Conservation (phyloP, 108 stramenopile genomes). For the Nitzschia putrida region DNA sequence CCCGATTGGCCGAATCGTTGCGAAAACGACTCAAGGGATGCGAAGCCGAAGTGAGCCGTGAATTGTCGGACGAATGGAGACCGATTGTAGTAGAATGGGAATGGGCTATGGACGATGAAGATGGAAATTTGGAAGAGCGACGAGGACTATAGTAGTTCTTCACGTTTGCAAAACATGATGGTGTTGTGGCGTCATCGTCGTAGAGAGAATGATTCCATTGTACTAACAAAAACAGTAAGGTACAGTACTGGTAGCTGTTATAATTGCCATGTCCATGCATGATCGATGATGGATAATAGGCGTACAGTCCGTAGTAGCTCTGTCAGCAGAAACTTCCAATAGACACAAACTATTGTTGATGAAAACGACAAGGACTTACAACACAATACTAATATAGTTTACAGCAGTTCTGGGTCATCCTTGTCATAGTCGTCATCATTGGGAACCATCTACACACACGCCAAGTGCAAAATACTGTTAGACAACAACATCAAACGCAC, state of each 20-base stretch:
- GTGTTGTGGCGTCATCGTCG: not conserved
- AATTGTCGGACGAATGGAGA: conserved; percentile 65
- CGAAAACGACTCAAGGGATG: conserved; percentile 78
- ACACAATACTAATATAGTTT: not conserved
- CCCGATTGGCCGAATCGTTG: conserved; percentile 74
- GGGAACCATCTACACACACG: conserved; percentile 42
- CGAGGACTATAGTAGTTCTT: conserved; percentile 4
- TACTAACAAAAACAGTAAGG: not conserved
- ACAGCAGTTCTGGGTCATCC: conserved; percentile 45
- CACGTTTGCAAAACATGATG: not conserved
- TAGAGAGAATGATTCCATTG: conserved; percentile 4
- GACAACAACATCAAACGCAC: too few relatives aligned
- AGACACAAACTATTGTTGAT: too few relatives aligned
- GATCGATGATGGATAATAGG: too few relatives aligned
- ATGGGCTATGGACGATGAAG: conserved; percentile 26
- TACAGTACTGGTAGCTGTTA: too few relatives aligned
- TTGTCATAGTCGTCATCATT: conserved; percentile 35
- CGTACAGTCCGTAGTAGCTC: too few relatives aligned
- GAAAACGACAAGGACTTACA: too few relatives aligned
- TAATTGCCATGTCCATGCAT: too few relatives aligned
- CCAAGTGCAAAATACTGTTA: not conserved
- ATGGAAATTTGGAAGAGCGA: conserved; percentile 36
- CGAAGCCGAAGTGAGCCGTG: conserved; percentile 72
- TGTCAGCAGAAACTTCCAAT: too few relatives aligned
- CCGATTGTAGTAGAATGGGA: conserved; percentile 69